phyloP scores from a whole-genome alignment of 345 rosid species.

The Populus simonii region DNA sequence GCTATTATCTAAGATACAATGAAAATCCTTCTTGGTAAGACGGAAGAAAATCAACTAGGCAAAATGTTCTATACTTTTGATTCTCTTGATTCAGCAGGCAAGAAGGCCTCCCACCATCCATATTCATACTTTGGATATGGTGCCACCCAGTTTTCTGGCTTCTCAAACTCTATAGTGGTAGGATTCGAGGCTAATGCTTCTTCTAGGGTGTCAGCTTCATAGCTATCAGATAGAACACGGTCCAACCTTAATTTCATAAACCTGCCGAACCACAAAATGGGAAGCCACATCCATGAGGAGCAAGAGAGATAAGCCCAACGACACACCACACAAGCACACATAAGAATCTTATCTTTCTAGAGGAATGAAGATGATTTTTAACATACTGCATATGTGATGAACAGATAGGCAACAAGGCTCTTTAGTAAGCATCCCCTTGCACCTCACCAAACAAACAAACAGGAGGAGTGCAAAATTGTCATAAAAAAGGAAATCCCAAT shows the following conservation, averaged over 20 bases:
- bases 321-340: background rate
- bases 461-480: background rate
- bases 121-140: slow-evolving; percentile 87
- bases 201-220: slow-evolving; percentile 59
- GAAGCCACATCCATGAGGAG: slow-evolving; percentile 1
- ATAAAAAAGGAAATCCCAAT: background rate
- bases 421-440: background rate
- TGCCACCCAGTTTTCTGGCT: slow-evolving; percentile 87
- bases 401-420: too few relatives aligned
- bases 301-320: background rate
- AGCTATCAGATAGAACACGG: slow-evolving; percentile 75
- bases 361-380: background rate
- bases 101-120: slow-evolving; percentile 94
- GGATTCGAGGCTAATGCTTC: slow-evolving; percentile 86
- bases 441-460: background rate
- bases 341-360: background rate
- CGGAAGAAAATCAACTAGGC: background rate
- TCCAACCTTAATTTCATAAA: slow-evolving; percentile 96
- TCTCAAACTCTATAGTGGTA: slow-evolving; percentile 55
- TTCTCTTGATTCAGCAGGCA: slow-evolving; percentile 51
- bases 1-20: background rate
- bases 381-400: background rate
- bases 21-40: background rate
- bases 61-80: slow-evolving; percentile 44
- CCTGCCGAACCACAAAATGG: slow-evolving; percentile 41